Conservation (phyloP, 306 rosid species). For the Aeschynomene evenia region DNA sequence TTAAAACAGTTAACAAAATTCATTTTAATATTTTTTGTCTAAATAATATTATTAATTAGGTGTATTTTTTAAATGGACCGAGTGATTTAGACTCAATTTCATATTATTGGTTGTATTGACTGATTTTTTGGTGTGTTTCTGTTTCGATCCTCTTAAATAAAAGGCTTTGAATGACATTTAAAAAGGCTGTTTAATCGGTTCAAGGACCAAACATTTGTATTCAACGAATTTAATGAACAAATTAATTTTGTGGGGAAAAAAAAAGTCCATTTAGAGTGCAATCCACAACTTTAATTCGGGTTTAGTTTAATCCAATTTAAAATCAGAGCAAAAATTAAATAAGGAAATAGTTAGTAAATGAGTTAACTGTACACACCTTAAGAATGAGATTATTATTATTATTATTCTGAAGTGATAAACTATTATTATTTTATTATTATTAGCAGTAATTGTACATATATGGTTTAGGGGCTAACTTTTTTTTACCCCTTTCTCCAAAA, state of each 20-base stretch:
- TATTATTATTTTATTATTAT: conserved; percentile 14
- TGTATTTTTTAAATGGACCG: too few relatives aligned
- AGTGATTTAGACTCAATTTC: too few relatives aligned
- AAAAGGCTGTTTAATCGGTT: not conserved
- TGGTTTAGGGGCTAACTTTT: not conserved
- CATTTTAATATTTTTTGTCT: too few relatives aligned
- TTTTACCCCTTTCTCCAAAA: not conserved
- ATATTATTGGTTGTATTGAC: too few relatives aligned
- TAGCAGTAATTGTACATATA: not conserved
- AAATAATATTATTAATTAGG: too few relatives aligned
- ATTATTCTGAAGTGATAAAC: not conserved
- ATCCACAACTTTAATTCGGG: not conserved
- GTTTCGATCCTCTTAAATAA: too few relatives aligned
- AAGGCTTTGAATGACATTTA: not conserved
- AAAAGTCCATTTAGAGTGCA: not conserved
- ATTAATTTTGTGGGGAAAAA: not conserved
- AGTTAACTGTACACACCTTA: not conserved
- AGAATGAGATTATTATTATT: not conserved
- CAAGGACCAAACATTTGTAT: too few relatives aligned
- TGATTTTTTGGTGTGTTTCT: too few relatives aligned
- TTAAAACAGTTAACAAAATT: too few relatives aligned
- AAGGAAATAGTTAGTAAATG: not conserved
- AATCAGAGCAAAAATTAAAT: not conserved
- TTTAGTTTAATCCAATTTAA: not conserved
- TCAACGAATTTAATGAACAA: not conserved